A percentile compares a stretch with the other conserved stretches of the same genome.
Evolutionary conservation across 768 basidiomycete species (phyloP).

Genomic region (Auricularia sp.): DNA sequence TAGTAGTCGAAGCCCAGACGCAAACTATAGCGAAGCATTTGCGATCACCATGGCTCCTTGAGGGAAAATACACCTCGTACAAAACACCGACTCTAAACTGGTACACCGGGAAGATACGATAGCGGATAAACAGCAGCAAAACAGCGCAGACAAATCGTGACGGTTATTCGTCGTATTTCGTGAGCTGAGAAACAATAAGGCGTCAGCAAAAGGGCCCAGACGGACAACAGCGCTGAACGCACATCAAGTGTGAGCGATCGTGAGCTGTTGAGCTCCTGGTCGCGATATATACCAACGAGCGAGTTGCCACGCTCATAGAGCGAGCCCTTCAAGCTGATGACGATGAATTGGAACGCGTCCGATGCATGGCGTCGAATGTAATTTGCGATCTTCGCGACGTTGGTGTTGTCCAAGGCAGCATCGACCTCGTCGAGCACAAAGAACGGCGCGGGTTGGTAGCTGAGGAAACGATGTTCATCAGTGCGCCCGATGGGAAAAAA

Average conservation of each 20-base stretch:
- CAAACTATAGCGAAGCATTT: too few relatives aligned
- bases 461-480: conserved; percentile 20
- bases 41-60: too few relatives aligned
- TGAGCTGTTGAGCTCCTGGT: conserved; percentile 90
- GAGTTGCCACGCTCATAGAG: conserved; percentile 85
- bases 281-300: conserved; percentile 87
- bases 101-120: too few relatives aligned
- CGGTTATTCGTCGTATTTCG: conserved; percentile 49
- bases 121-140: background rate
- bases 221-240: conserved; percentile 13
- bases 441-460: conserved; percentile 94
- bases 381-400: conserved; percentile 89
- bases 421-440: conserved; percentile 99
- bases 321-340: conserved; percentile 92
- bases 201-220: conserved; percentile 1
- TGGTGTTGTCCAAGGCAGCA: conserved; percentile 96
- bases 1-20: too few relatives aligned
- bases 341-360: conserved; percentile 85
- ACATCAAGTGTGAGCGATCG: conserved; percentile 87
- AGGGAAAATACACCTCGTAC: too few relatives aligned
- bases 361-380: conserved; percentile 85
- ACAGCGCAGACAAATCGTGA: background rate
- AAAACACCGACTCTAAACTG: too few relatives aligned
- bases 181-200: conserved; percentile 30
- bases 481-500: background rate